Base-by-base conservation (phyloP, 345 rosid genomes). In the Syzygium oleosum region DNA sequence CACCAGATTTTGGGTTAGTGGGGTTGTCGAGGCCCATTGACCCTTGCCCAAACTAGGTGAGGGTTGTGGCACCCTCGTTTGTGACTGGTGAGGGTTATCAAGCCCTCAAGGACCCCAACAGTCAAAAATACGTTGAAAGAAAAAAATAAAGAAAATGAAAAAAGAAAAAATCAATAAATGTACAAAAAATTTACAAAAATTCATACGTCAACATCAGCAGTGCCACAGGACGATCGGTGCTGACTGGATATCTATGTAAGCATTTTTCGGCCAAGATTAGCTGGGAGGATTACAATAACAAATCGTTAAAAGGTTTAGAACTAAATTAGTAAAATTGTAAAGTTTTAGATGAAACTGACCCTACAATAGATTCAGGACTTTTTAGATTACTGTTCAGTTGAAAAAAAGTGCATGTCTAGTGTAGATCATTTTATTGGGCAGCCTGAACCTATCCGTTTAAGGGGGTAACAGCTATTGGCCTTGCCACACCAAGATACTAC, bases 171-270 rank as follows among this genome's bases (percentile, higher is more conserved):
- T 10, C n/a, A 58, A 58, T 23, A 25, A 25, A n/a, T 58, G 5
- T 25, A 58, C 25, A 58, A 56, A 25, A 25, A 11, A 27, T 1
- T 43, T 61, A 61, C 16, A 61, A n/a, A 61, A 61, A 12, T 61
- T 27, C 31, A 17, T 19, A 31, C 10, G 3, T 31, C 12, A 16
- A 5, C 22, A 1, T 10, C 2, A 3, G 12, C 4, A 19, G 2
- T 31, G 11, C 16, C 43, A 68, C 8, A 31, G 1, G 12, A 68
- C 2, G 1, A 4, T 12, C 6, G 0, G 5, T 2, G 43, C 6
- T 0, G 3, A 16, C 12, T 16, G 4, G 6, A 10, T 31, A 9
- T 3, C 43, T 22, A 65, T 11, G 4, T 31, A 31, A 65, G 38
- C 46, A 31, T 31, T 65, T 65, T 65, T 19, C 5, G 0, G 9